Evolutionary conservation across 148 eudicot genomes (phyloP).

Genomic region (Rhododendron vialii): DNA sequence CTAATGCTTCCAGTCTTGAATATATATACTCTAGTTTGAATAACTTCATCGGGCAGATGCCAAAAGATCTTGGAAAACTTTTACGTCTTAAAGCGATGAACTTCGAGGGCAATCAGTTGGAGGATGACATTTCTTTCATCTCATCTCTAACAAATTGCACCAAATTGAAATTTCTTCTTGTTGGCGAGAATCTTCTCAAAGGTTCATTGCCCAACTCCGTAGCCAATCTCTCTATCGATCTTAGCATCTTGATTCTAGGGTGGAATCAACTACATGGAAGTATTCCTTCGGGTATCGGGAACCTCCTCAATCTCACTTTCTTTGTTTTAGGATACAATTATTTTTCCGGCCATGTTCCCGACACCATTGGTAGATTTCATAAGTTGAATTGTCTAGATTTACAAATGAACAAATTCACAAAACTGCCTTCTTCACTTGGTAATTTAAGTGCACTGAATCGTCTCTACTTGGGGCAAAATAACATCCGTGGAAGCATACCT

Average conservation of each 20-base stretch:
- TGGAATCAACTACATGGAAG: neutral
- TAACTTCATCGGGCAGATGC: neutral
- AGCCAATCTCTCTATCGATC: neutral
- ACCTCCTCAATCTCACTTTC: neutral
- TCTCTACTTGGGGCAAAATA: too few species aligned
- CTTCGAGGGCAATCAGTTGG: fast-evolving
- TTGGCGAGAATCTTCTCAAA: neutral
- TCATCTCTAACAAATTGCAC: too few species aligned
- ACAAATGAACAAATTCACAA: neutral
- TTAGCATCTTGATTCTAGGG: fast-evolving
- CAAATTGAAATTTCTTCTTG: too few species aligned
- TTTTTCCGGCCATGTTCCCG: neutral
- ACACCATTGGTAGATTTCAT: neutral
- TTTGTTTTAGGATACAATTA: fast-evolving
- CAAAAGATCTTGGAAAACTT: neutral
- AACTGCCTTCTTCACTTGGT: too few species aligned
- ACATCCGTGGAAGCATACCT: too few species aligned
- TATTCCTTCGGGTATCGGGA: neutral
- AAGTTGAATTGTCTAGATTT: neutral
- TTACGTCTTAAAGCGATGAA: fast-evolving
- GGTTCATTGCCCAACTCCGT: neutral
- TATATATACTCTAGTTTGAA: fast-evolving
- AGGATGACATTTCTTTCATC: too few species aligned
- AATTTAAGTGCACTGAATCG: too few species aligned
- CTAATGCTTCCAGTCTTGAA: neutral